Conservation (phyloP, 371 early-diverging fungal species). For the Nematocida sp. region DNA sequence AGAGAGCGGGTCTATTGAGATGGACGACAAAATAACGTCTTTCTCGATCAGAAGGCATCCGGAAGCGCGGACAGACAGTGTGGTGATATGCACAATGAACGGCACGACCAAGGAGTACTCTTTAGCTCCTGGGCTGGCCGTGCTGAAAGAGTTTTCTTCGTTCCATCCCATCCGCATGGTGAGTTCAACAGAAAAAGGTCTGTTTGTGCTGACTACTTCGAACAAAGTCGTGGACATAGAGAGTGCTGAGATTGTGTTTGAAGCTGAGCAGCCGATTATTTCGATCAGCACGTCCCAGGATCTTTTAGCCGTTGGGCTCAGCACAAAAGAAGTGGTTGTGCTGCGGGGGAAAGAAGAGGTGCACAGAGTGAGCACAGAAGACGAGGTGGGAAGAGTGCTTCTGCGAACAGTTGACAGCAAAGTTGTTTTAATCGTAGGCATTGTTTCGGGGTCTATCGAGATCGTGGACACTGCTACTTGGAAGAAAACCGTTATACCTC, state of each 20-base stretch:
- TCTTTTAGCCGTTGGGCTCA: slow-evolving; percentile 35
- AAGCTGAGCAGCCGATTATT: slow-evolving; percentile 23
- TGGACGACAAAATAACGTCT: slow-evolving; percentile 13
- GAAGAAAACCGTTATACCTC: not conserved
- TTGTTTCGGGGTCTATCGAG: slow-evolving; percentile 30
- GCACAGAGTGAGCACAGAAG: slow-evolving; percentile 3
- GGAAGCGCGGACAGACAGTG: slow-evolving; percentile 29
- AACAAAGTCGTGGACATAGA: slow-evolving; percentile 43
- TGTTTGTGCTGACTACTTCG: slow-evolving; percentile 41
- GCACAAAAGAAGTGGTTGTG: slow-evolving; percentile 26
- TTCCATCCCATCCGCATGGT: slow-evolving; percentile 49
- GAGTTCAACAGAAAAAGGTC: slow-evolving; percentile 34
- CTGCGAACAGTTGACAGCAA: slow-evolving; percentile 5
- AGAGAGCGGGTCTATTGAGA: slow-evolving; percentile 29
- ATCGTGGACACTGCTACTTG: not conserved
- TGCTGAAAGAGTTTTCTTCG: slow-evolving; percentile 23
- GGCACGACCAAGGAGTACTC: slow-evolving; percentile 45
- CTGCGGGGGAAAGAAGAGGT: slow-evolving; percentile 21
- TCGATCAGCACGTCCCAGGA: slow-evolving; percentile 15
- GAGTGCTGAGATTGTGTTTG: slow-evolving; percentile 24
- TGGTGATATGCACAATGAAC: slow-evolving; percentile 20
- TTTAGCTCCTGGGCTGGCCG: slow-evolving; percentile 3
- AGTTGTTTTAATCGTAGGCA: slow-evolving; percentile 12
- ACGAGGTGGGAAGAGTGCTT: slow-evolving; percentile 36
- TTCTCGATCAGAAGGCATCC: slow-evolving; percentile 48